Conservation (phyloP, 2,329 filamentous ascomycete genomes). For the Xylariaceae sp. region DNA sequence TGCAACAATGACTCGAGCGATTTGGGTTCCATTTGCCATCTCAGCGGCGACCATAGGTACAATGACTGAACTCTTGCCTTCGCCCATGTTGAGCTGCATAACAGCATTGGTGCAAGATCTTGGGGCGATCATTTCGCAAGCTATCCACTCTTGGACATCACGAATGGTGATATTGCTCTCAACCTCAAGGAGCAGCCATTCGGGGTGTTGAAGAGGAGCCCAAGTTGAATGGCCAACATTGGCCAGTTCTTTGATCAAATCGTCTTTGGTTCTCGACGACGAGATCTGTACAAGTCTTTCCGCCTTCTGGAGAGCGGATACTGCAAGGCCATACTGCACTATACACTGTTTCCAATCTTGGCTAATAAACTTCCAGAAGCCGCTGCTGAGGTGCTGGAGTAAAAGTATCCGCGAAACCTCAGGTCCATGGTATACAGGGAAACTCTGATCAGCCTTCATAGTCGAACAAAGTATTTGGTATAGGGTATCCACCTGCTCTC, state of each 20-base stretch:
- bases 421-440: too few species aligned
- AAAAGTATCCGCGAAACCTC: too few species aligned
- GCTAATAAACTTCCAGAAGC: too few species aligned
- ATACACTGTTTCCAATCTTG: slow-evolving; percentile 39
- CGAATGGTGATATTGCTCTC: slow-evolving; percentile 62
- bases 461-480: too few species aligned
- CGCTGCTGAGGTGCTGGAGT: too few species aligned
- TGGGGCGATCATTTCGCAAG: slow-evolving; percentile 49
- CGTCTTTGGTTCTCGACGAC: slow-evolving; percentile 20
- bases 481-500: too few species aligned
- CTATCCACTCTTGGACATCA: slow-evolving; percentile 54
- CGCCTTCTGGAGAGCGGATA: slow-evolving; percentile 40
- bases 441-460: too few species aligned
- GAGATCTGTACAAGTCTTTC: slow-evolving; percentile 38
- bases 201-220: slow-evolving; percentile 48
- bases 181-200: slow-evolving; percentile 61
- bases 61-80: slow-evolving; percentile 68
- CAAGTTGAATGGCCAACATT: slow-evolving; percentile 56
- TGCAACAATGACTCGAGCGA: slow-evolving; percentile 57
- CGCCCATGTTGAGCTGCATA: slow-evolving; percentile 69
- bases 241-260: slow-evolving; percentile 39
- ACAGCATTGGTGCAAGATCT: slow-evolving; percentile 42
- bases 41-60: slow-evolving; percentile 57
- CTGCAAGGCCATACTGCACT: slow-evolving; percentile 36
- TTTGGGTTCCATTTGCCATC: slow-evolving; percentile 45